Evolutionary conservation across 2,329 filamentous ascomycete species (phyloP), one percentile per base, ranked within the genome.

Genomic region (Aspergillus transmontanensis): DNA sequence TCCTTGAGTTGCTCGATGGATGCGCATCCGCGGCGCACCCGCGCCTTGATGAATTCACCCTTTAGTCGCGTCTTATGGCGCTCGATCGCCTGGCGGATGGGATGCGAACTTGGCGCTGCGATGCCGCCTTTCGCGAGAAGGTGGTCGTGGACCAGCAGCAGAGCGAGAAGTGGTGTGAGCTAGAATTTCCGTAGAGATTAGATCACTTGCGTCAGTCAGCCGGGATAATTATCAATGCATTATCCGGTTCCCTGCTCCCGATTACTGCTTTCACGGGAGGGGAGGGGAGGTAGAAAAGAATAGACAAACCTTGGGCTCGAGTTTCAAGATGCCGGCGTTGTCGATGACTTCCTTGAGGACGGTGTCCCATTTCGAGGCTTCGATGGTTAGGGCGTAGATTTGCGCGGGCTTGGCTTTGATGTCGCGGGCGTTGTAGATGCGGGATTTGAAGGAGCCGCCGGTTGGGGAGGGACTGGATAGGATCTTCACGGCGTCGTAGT

Each of bases 291-390:
- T 32, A 32, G 30, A 11, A 11, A 32, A 32, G n/a, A 12, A 4
- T 59, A 41, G 16, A 68, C 80, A 68, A 76, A 95, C 94, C 87
- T 96, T 97, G 67, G 87, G 89, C 81, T 99, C 95, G 11, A 89
- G 80, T n/a, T 85, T 85, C 41, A 98, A 80, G 41, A 98, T 80
- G 4, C 88, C 90, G 1, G 93, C 86, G 68, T 85, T 87, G 70
- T 97, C 93, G 73, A 99, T 87, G n/a, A 97, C 90, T 73, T 97
- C 93, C 72, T 93, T 93, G 55, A 99, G 80, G 3, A 97, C 84
- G 4, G 83, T 76, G 71, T 94, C 95, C 92, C 94, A 97, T 87
- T 97, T 98, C 69, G 90, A 89, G 1, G 92, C 89, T 78, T 98
- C 94, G 26, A 90, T 86, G 26, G 93, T 90, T 41, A 99, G 83